phyloP scores from a whole-genome alignment of 768 basidiomycete genomes.

The Kwoniella sp. region DNA sequence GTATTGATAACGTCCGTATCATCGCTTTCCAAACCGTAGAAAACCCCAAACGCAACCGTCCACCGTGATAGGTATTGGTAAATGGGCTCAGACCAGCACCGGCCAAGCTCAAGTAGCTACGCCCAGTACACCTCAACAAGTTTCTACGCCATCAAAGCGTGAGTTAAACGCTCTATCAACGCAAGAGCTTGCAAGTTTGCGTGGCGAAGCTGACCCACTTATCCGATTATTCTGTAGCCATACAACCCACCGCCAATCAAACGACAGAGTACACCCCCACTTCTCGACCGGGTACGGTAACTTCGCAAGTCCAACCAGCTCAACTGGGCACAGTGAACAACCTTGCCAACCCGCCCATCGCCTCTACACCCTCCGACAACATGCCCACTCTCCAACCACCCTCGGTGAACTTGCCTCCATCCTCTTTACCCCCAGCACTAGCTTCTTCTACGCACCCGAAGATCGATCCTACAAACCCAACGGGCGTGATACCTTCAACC shows the following conservation, averaged over 20 bases:
- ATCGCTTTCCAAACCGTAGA: conserved; percentile 7
- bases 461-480: conserved; percentile 71
- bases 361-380: conserved; percentile 32
- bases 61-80: conserved; percentile 50
- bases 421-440: conserved; percentile 49
- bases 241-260: conserved; percentile 34
- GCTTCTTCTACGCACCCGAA: conserved; percentile 67
- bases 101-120: conserved; percentile 19
- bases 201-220: too few relatives aligned
- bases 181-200: too few relatives aligned
- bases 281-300: conserved; percentile 29
- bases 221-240: conserved; percentile 6
- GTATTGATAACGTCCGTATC: too few relatives aligned
- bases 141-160: conserved; percentile 9
- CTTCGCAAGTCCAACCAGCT: neutral
- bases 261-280: conserved; percentile 54
- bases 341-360: conserved; percentile 33
- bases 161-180: neutral
- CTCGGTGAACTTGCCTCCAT: conserved; percentile 36
- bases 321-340: conserved; percentile 13
- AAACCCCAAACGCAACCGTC: conserved; percentile 37
- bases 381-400: conserved; percentile 33
- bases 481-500: conserved; percentile 63
- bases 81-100: conserved; percentile 49
- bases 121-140: conserved; percentile 15